phyloP scores from a whole-genome alignment of 2,329 filamentous ascomycete species.

The Fusarium pseudoanthophilum region DNA sequence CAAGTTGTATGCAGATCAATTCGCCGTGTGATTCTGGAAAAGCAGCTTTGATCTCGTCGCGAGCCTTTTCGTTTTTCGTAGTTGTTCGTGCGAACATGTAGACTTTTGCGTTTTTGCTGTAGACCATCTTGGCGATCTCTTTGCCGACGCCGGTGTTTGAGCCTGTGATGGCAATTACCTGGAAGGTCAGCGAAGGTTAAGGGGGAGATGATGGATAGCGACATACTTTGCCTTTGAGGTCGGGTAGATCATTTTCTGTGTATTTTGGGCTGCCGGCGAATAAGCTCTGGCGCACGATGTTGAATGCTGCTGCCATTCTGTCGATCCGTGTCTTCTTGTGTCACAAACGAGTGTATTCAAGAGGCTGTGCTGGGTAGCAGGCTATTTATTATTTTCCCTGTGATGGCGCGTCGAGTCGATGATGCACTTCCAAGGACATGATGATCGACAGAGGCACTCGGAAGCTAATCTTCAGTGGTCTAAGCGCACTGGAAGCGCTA shows the following conservation, averaged over 20 bases:
- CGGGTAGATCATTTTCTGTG: constrained; percentile 72
- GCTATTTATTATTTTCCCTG: background rate
- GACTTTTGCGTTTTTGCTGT: constrained; percentile 63
- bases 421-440: background rate
- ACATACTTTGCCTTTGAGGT: constrained; percentile 59
- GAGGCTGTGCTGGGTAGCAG: background rate
- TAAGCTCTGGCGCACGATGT: constrained; percentile 8
- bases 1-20: constrained; percentile 55
- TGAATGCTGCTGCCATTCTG: background rate
- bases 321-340: background rate
- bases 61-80: constrained; percentile 55
- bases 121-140: constrained; percentile 63
- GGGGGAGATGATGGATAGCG: too few species aligned
- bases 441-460: background rate
- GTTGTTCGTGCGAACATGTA: constrained; percentile 62
- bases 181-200: too few species aligned
- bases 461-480: background rate
- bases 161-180: constrained; percentile 62
- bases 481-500: background rate
- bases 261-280: constrained; percentile 39
- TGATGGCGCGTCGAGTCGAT: background rate
- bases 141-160: constrained; percentile 57
- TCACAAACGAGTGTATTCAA: fast-evolving
- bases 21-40: constrained; percentile 50
- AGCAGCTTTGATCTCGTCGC: constrained; percentile 53